Evolutionary conservation across 192 early-diverging fungal species (phyloP), one percentile per base, ranked within the genome.

Genomic region (Gryganskiella cystojenkinii): DNA sequence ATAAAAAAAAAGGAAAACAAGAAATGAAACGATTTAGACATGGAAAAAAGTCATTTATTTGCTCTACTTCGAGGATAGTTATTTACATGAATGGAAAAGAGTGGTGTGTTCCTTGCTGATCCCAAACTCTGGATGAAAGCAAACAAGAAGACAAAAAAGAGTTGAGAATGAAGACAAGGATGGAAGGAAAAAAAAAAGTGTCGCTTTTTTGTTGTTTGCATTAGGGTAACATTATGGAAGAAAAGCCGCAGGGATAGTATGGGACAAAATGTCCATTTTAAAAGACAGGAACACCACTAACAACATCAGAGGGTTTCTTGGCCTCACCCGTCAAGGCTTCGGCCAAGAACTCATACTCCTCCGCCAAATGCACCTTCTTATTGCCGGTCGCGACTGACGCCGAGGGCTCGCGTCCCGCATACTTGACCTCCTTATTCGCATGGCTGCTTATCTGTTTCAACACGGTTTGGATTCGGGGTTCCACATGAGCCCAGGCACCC

Each of bases 341-440:
- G 40, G 88, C 85, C 28, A 92, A 79, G 58, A 95, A 67, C 37
- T 84, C 83, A 80, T 92, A 91, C 81, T 93, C 92, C 80, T 95
- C 92, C 64, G 89, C 86, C 84, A 92, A 86, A 74, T 97, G 95
- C 65, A 93, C 91, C 92, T 96, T 96, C 90, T 98, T 96, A 83
- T 93, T 90, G 64, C 97, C 97, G 22, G 97, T 97, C 45, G 93
- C 92, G 35, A 93, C 91, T n/a, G 92, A 90, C 28, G 95, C 97
- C 42, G 92, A 93, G 46, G 93, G 92, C 64, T 93, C 92, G 56
- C 97, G 92, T 43, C 96, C 95, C 28, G 94, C 95, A 79, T 63
- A 74, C 24, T 58, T 68, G 11, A 45, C 42, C 40, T 64, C 66
- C 70, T 60, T 85, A 84, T 85, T 82, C 74, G 81, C 63, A 83